A percentile compares a stretch with the other conserved stretches of the same genome.
phyloP scores from a whole-genome alignment of 202 grass and related monocot species.

The Cymbopogon flexuosus region DNA sequence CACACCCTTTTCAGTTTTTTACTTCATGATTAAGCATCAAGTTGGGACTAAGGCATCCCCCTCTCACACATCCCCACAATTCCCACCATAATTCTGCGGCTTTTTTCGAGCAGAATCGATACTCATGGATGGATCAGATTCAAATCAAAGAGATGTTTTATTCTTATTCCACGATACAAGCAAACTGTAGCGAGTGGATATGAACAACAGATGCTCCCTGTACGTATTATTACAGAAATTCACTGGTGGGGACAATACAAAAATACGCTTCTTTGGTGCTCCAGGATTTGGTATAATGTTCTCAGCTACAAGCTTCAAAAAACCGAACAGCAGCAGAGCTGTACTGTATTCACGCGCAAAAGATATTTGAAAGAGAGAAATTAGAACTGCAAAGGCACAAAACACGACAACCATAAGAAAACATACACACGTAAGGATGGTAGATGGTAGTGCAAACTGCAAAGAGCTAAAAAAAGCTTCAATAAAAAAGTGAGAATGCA shows the following conservation, averaged over 20 bases:
- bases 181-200: constrained; percentile 13
- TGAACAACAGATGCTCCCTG: not conserved
- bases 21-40: constrained; percentile 76
- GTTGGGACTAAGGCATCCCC: constrained; percentile 39
- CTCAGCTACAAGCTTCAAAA: not conserved
- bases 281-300: not conserved
- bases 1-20: constrained; percentile 25
- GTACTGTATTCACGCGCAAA: not conserved
- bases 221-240: not conserved
- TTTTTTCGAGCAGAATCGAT: constrained; percentile 35
- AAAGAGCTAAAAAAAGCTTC: constrained; percentile 23
- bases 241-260: not conserved
- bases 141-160: constrained; percentile 1
- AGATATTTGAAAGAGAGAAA: not conserved
- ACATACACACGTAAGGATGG: not conserved
- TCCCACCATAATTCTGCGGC: constrained; percentile 24
- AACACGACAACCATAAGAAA: constrained; percentile 14
- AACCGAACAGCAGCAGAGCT: not conserved
- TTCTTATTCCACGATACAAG: constrained; percentile 35
- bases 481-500: constrained; percentile 11
- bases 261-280: not conserved
- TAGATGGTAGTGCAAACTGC: not conserved
- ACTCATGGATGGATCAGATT: constrained; percentile 13
- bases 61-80: constrained; percentile 8
- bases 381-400: not conserved